These are phyloP conservation scores for Fusarium sp. DNA, from an alignment of 2,329 filamentous ascomycete species.

Conservation along the genomic window DNA sequence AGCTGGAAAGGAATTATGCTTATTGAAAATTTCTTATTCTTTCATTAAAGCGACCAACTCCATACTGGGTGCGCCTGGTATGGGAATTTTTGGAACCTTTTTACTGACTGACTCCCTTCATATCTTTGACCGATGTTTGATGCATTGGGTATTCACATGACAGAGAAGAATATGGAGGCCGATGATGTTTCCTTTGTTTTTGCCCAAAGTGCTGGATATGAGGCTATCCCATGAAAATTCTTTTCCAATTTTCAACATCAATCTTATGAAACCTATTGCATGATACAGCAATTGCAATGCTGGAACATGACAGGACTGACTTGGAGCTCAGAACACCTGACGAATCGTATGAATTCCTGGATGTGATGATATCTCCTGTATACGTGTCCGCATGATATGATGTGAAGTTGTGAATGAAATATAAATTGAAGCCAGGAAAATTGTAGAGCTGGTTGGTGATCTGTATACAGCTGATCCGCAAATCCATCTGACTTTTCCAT, in stretches of 20 bases:
- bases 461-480: not conserved
- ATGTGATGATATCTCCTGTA: not conserved
- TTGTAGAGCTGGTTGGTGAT: not conserved
- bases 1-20: not conserved
- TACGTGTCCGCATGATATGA: not conserved
- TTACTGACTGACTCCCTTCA: not conserved
- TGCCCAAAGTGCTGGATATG: not conserved
- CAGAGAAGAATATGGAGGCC: not conserved
- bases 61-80: not conserved
- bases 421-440: not conserved
- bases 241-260: not conserved
- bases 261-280: not conserved
- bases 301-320: not conserved
- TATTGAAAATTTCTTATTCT: not conserved
- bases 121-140: not conserved
- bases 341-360: rapidly evolving
- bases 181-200: not conserved
- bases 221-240: not conserved
- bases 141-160: not conserved
- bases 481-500: not conserved
- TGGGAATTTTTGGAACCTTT: constrained; percentile 4
- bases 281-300: not conserved
- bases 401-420: rapidly evolving
- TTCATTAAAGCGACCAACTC: not conserved
- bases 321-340: not conserved